Evolutionary conservation across 2,329 filamentous ascomycete genomes (phyloP), one percentile per base, ranked within the genome.

Genomic region (Phialocephala sp.): DNA sequence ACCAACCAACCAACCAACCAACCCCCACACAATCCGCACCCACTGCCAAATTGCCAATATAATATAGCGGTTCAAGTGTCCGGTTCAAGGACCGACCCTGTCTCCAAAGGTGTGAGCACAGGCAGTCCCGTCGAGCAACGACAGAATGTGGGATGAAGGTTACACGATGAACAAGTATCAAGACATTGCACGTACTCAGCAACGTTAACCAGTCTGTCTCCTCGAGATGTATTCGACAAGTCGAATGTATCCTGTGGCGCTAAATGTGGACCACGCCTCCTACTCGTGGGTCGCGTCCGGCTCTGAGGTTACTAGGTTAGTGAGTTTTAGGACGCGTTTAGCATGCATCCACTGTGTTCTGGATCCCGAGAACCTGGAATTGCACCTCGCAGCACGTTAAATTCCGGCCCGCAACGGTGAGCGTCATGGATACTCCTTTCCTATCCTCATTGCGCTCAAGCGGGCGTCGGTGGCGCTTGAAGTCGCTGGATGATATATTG

Each of bases 291-390:
- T 6, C 27, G 3, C 27, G 27, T 32, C 27, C 27, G 6, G 3
- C 27, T 32, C 27, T 32, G 6, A 3, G 27, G 27, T 3, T 3
- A 6, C 6, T 3, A 32, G 27, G 27, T 45, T 45, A 45, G 43
- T 45, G 43, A 20, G 43, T 45, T 45, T 45, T 45, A 45, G 43
- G 43, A n/a, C 18, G 43, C 43, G 18, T 45, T 45, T 45, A 45
- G 43, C 18, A n/a, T 45, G 43, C 43, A n/a, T 41, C 55, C 55
- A 58, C 6, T 8, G n/a, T 11, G 55, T 41, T 41, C 36, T 39
- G 55, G 55, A 57, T 36, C 15, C 54, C 55, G 39, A 22, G 15
- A 58, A 58, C 55, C 39, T 41, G 18, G 55, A 39, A 58, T 18
- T 24, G 35, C 6, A 45, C 37, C 11, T 18, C 14, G 43, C 43